A percentile compares a stretch with the other conserved stretches of the same genome.
These are phyloP conservation scores for Pseudonitzschia multistriata DNA, from an alignment of 108 stramenopile species.

Conservation along the genomic window DNA sequence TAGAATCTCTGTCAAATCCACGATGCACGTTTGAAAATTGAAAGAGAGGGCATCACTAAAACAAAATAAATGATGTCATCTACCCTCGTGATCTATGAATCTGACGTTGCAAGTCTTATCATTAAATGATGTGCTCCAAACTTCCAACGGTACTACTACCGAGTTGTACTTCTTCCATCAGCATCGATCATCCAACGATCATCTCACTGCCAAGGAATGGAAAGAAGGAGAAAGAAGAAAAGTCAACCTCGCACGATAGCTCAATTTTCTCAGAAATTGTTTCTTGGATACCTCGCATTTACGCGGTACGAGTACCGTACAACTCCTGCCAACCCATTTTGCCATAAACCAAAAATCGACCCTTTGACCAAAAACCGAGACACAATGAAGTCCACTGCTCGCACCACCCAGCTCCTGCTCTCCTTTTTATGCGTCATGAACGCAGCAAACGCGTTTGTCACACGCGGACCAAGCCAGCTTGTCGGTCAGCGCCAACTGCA, in stretches of 20 bases:
- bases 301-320: too few species aligned
- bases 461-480: not conserved
- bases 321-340: too few species aligned
- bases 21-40: not conserved
- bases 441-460: slow-evolving; percentile 4
- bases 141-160: not conserved
- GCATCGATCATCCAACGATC: not conserved
- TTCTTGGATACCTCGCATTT: too few species aligned
- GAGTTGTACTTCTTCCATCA: not conserved
- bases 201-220: not conserved
- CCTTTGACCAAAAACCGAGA: too few species aligned
- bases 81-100: not conserved
- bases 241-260: too few species aligned
- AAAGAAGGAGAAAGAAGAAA: not conserved
- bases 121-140: not conserved
- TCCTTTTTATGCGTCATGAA: not conserved
- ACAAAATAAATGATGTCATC: not conserved
- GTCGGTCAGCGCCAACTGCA: not conserved
- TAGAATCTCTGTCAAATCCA: too few species aligned
- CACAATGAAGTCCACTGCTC: slow-evolving; percentile 2
- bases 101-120: not conserved
- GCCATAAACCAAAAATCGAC: too few species aligned
- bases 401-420: not conserved
- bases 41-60: not conserved
- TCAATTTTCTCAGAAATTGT: not conserved